phyloP scores from a whole-genome alignment of 2,329 filamentous ascomycete species.

The Botrytis galanthina region DNA sequence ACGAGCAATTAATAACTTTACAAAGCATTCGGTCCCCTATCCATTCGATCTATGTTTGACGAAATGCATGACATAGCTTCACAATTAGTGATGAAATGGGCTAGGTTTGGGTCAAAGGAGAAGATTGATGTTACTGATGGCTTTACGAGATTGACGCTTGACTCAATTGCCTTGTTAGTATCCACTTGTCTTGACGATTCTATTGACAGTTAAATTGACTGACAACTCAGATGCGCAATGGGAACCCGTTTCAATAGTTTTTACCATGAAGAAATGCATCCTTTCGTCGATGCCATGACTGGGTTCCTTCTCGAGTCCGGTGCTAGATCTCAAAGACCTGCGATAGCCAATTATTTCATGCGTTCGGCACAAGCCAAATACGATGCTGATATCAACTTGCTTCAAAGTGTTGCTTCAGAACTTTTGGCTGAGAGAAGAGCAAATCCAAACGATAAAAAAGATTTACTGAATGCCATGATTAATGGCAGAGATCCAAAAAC shows the following conservation, averaged over 20 bases:
- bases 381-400: conserved; percentile 51
- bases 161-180: conserved; percentile 54
- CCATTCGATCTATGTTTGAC: conserved; percentile 66
- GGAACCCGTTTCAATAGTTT: conserved; percentile 78
- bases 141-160: conserved; percentile 68
- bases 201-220: neutral
- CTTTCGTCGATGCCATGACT: conserved; percentile 67
- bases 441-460: conserved; percentile 59
- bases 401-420: conserved; percentile 39
- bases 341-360: conserved; percentile 48
- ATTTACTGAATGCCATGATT: conserved; percentile 69
- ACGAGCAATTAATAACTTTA: neutral
- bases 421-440: conserved; percentile 58
- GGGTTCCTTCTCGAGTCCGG: conserved; percentile 59
- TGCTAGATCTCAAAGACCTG: conserved; percentile 48
- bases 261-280: conserved; percentile 66
- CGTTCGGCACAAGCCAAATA: conserved; percentile 47
- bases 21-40: conserved; percentile 62
- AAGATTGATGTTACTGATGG: conserved; percentile 63
- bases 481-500: conserved; percentile 65
- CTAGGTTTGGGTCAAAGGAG: conserved; percentile 56
- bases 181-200: neutral
- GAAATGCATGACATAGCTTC: conserved; percentile 67
- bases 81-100: conserved; percentile 67
- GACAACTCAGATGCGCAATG: conserved; percentile 54